Evolutionary conservation across 768 basidiomycete species (phyloP), one percentile per base, ranked within the genome.

Genomic region (Termitomyces sp.): DNA sequence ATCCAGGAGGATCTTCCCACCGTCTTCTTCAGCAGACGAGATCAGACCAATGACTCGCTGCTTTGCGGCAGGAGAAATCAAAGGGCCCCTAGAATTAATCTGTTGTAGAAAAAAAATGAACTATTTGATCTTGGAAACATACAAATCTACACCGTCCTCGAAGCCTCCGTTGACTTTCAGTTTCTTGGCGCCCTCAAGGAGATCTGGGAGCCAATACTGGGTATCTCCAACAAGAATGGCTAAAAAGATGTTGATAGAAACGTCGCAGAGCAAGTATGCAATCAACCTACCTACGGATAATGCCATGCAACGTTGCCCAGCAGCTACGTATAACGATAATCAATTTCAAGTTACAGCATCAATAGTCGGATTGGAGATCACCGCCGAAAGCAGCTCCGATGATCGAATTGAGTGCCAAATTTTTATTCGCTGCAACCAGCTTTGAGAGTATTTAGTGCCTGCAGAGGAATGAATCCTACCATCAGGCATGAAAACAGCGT

Each of bases 281-380:
- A 9, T 41, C 14, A 50, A 63, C 85, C 65, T 60, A 89, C 92
- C 89, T 33, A 95, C 93, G 12, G 94, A 96, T 43, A 96, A 74
- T 12, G 94, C 95, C 95, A 97, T 98, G 74, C 95, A 98, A 56
- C 97, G 83, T 70, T 98, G 96, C 12, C 96, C 96, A 31, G 96
- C 96, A 61, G 96, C 96, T 82, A 66, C 60, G 68, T 12, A 43
- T 54, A 67, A 43, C 7, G 49, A 53, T 21, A 54, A 52, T 50
- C 41, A 43, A 54, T 31, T 40, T 51, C 48, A 19, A 56, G 35
- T 44, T 42, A 33, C 31, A 40, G 14, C 7, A 66, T 60, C 31
- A 55, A 50, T 23, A 23, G 23, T 44, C 2, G 57, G 23, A n/a
- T 11, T 3, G 7, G 23, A 10, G 48, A 76, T 63, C 65, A 88